Evolutionary conservation across 2,329 filamentous ascomycete genomes (phyloP), one percentile per base, ranked within the genome.

Genomic region (Hymenotorrendiella dingleyae): DNA sequence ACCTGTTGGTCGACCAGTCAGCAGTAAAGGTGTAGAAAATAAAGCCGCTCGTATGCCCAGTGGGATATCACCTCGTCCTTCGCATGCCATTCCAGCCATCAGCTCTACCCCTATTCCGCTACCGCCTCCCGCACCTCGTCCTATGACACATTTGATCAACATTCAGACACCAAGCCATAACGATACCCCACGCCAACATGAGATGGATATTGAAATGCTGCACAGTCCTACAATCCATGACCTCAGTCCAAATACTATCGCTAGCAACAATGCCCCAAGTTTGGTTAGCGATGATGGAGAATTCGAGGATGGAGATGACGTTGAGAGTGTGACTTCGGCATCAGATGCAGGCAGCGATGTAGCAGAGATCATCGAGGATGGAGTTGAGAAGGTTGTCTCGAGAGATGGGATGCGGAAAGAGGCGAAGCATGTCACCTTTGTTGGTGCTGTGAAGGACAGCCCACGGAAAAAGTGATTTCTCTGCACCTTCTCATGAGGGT

Each of bases 211-310:
- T 30, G 59, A 64, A 20, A 59, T 64, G 32, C 70, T 65, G 35
- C 35, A 28, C 49, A 65, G 70, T 34, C 73, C 78, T 43, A 69
- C 79, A 58, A 76, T 80, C 42, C 69, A 71, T 35, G 78, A 85
- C 41, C 64, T 86, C 44, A 86, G 82, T 55, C 84, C 84, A 4
- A 79, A 80, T 54, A 84, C 82, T 0, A 65, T 81, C 33, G 72
- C 82, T 38, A 84, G 82, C 61, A 87, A 87, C 62, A 85, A 86
- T 52, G 84, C 85, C 7, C 85, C 85, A 17, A 88, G 83, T 54
- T 72, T 90, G 36, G 84, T 89, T 58, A 87, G 84, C 64, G 85
- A 90, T 63, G 84, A 88, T 58, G 82, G 84, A 54, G 84, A 88
- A 59, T 86, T 84, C 56, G 84, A 85, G 53, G 81, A 83, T 42